phyloP scores from a whole-genome alignment of 305 asterid species.

The Fraxinus latifolia region DNA sequence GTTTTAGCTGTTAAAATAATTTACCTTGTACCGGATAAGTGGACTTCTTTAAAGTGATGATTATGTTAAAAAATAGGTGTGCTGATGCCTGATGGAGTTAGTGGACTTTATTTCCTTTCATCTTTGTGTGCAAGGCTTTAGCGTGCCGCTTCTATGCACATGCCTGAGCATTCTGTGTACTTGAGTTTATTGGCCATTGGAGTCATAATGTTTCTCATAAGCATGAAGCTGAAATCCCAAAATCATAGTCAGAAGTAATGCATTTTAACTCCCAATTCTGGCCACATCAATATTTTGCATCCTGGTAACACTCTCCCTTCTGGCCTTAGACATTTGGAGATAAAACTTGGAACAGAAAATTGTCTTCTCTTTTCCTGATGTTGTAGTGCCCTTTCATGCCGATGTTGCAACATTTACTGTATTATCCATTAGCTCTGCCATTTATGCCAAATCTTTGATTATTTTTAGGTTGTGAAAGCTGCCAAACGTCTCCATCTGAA shows the following conservation, averaged over 20 bases:
- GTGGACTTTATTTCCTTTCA: background rate
- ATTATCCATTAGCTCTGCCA: constrained; percentile 6
- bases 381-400: background rate
- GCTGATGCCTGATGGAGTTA: constrained; percentile 7
- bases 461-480: constrained; percentile 73
- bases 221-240: constrained; percentile 10
- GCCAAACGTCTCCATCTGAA: constrained; percentile 82
- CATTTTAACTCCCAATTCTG: background rate
- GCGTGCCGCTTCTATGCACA: background rate
- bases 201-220: background rate
- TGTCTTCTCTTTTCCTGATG: background rate
- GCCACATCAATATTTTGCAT: background rate
- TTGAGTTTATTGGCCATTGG: background rate
- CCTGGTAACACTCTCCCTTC: background rate
- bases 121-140: background rate
- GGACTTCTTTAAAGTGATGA: background rate
- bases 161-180: background rate
- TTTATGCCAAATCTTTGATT: constrained; percentile 13
- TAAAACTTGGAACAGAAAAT: background rate
- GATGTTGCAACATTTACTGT: background rate
- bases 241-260: background rate
- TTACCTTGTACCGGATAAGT: background rate
- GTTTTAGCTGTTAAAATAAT: background rate
- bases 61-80: background rate
- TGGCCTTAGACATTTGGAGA: background rate